A percentile compares a stretch with the other conserved stretches of the same genome.
phyloP scores from a whole-genome alignment of 768 basidiomycete species.

The Amanita polypyramis region DNA sequence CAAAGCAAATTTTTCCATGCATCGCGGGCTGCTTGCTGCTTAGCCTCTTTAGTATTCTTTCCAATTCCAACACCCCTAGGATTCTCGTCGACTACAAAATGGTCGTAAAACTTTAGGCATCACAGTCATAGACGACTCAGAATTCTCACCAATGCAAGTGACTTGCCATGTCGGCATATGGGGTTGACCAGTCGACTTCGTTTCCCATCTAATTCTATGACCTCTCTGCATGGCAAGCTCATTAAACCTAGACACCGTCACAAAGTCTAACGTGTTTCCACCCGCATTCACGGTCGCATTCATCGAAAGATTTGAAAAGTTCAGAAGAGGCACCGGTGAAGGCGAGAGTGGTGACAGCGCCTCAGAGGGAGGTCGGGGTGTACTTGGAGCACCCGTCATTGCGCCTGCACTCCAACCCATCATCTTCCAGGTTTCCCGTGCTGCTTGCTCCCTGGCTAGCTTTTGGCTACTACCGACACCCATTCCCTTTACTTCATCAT shows the following conservation, averaged over 20 bases:
- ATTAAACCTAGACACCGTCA: conserved; percentile 3
- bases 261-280: background rate
- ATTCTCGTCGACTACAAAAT: background rate
- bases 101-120: too few species aligned
- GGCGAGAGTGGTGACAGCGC: background rate
- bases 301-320: background rate
- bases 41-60: background rate
- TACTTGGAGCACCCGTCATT: background rate
- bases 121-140: too few species aligned
- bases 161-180: conserved; percentile 1
- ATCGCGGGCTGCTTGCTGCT: background rate
- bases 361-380: background rate
- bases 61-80: background rate
- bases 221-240: background rate
- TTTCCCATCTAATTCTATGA: background rate
- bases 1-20: background rate
- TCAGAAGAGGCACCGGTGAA: background rate
- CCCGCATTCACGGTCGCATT: background rate
- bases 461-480: conserved; percentile 1
- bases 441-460: background rate
- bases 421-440: conserved; percentile 3
- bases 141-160: background rate
- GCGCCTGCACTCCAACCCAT: conserved; percentile 5
- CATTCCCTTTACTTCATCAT: background rate
- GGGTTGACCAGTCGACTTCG: background rate